These are phyloP conservation scores for Sphaerosporella brunnea DNA, from an alignment of 495 filamentous ascomycete genomes.

Conservation along the genomic window DNA sequence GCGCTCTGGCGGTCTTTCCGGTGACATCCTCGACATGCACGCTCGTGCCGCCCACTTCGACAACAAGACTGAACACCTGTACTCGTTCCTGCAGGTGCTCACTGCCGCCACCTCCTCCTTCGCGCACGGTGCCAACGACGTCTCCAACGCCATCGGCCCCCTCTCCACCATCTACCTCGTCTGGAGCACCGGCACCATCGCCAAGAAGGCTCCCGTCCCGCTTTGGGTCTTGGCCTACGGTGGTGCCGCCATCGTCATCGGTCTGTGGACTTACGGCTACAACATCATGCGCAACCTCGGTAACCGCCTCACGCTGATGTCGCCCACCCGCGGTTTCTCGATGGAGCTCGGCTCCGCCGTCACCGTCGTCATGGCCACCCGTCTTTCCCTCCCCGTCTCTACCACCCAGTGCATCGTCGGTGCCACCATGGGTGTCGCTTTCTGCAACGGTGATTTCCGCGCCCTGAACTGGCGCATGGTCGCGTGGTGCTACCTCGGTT, in stretches of 20 bases:
- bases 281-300: conserved; percentile 53
- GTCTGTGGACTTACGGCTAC: conserved; percentile 55
- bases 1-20: conserved; percentile 32
- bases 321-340: conserved; percentile 47
- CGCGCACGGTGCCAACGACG: conserved; percentile 66
- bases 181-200: conserved; percentile 37
- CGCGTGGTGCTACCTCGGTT: conserved; percentile 38
- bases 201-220: conserved; percentile 39
- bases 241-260: conserved; percentile 38
- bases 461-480: conserved; percentile 46
- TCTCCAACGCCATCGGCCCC: conserved; percentile 59
- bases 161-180: conserved; percentile 52
- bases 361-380: conserved; percentile 48
- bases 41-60: conserved; percentile 49
- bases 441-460: conserved; percentile 40
- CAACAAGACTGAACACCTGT: conserved; percentile 60
- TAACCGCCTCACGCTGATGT: conserved; percentile 51
- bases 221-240: conserved; percentile 49
- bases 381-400: conserved; percentile 38
- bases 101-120: conserved; percentile 62
- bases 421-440: conserved; percentile 43
- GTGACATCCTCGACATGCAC: conserved; percentile 39
- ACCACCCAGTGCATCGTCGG: conserved; percentile 47
- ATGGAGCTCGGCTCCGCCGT: conserved; percentile 54
- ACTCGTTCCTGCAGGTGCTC: conserved; percentile 56